These are phyloP conservation scores for Olyra latifolia DNA, from an alignment of 176 grass and related monocot genomes.

Conservation along the genomic window DNA sequence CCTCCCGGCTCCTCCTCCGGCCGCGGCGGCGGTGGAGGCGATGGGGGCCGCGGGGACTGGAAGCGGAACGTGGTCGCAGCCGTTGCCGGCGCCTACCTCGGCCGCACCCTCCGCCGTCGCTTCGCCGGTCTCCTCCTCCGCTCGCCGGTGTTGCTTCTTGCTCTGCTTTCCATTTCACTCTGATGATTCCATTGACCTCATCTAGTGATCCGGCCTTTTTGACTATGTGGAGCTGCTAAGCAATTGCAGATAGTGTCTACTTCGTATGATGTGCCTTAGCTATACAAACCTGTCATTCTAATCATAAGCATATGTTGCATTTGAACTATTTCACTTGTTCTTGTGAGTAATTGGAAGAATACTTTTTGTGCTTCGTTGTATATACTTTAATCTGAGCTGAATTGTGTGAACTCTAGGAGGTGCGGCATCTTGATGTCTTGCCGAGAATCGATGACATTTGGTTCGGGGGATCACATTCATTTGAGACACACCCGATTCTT, in stretches of 20 bases:
- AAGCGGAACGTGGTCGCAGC: constrained; percentile 40
- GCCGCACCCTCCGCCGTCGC: constrained; percentile 53
- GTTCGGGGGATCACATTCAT: constrained; percentile 21
- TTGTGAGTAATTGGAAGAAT: neutral
- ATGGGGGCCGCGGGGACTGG: constrained; percentile 46
- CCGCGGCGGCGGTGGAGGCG: constrained; percentile 30
- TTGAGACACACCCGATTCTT: constrained; percentile 22
- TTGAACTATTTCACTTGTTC: neutral
- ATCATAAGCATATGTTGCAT: neutral
- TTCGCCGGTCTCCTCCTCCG: constrained; percentile 41
- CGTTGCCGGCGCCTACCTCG: constrained; percentile 49
- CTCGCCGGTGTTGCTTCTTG: constrained; percentile 31
- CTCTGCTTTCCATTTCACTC: neutral
- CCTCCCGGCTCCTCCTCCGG: constrained; percentile 48
- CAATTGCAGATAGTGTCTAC: neutral
- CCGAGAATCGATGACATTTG: constrained; percentile 43
- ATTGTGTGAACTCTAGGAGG: constrained; percentile 29
- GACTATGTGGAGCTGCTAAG: neutral
- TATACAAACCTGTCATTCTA: neutral
- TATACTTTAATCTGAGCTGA: neutral
- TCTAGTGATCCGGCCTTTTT: neutral
- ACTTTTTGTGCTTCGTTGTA: neutral
- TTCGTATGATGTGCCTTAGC: neutral
- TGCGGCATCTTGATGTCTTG: constrained; percentile 33
- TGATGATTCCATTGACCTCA: neutral